phyloP scores from a whole-genome alignment of 192 early-diverging fungal genomes.

The Coemansia sp. region DNA sequence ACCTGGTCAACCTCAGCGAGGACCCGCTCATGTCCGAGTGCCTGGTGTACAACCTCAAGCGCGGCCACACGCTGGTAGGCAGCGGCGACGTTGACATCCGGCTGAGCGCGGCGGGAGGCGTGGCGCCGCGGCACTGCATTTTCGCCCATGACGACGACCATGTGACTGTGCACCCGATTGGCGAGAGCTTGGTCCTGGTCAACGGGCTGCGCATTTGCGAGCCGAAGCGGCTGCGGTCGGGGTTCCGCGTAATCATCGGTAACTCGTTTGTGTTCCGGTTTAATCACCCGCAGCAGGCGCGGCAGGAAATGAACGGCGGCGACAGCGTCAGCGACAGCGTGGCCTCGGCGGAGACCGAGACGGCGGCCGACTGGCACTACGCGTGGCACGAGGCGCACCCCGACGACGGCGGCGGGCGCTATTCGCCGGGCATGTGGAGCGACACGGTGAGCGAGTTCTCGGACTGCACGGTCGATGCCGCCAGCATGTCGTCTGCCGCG shows the following conservation, averaged over 20 bases:
- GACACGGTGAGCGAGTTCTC: constrained; percentile 33
- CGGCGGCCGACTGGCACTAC: constrained; percentile 71
- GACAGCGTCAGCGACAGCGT: constrained; percentile 28
- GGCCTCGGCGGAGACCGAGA: constrained; percentile 3
- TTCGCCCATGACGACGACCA: constrained; percentile 52
- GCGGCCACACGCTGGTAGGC: constrained; percentile 69
- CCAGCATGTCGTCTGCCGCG: constrained; percentile 1
- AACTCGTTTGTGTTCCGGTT: constrained; percentile 79
- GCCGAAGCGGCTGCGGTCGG: constrained; percentile 58
- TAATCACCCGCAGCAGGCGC: constrained; percentile 76
- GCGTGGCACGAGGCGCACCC: constrained; percentile 67
- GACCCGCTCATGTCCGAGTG: constrained; percentile 88
- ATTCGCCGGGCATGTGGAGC: constrained; percentile 34
- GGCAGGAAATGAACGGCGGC: constrained; percentile 30
- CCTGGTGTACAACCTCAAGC: constrained; percentile 80
- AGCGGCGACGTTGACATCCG: constrained; percentile 34
- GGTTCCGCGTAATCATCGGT: constrained; percentile 77
- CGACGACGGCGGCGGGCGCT: constrained; percentile 18
- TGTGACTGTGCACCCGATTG: constrained; percentile 60
- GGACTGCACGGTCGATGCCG: not conserved
- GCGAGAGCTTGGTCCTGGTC: constrained; percentile 64
- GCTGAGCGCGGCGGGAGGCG: constrained; percentile 61
- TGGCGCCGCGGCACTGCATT: constrained; percentile 66
- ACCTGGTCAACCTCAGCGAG: constrained; percentile 86
- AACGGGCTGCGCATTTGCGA: constrained; percentile 67